Evolutionary conservation across 371 early-diverging fungal species (phyloP), one percentile per base, ranked within the genome.

Genomic region (Mucor velutinosus): DNA sequence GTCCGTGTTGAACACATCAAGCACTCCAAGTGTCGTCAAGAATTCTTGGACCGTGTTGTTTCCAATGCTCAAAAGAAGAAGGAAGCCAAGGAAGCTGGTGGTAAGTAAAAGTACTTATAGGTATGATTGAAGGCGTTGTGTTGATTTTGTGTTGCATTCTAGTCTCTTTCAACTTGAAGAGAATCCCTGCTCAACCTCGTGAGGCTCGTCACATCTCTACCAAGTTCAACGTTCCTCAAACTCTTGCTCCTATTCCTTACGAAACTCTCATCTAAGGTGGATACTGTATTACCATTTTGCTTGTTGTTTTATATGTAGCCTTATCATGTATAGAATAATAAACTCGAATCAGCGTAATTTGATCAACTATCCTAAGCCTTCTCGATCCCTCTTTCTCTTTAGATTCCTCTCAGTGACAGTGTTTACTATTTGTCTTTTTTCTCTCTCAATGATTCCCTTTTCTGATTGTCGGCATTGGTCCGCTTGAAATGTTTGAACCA

Each of bases 21-120:
- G 89, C 97, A 96, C 94, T 97, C 97, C 85, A 97, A 96, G 90
- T 98, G 99, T 92, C 94, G 98, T 78, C 90, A 94, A 78, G 98
- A 98, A 74, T 97, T 97, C 89, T 87, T 97, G 84, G 89, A 90
- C 65, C 95, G 99, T 81, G 97, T 97, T 77, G 94, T 95, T 90
- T 90, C 92, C 75, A 97, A 97, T 88, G 92, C 91, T 43, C 86
- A 86, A 67, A 85, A 87, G 75, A 89, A 89, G 84, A 87, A 89
- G 85, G 91, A 92, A 62, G 94, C 96, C 58, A 82, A 80, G 65
- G 91, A 88, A 58, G 72, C 83, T 66, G 71, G 71, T 83, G 71
- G 76, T 76, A 76, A 62, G 69, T 51, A 1, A 12, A 27, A 19
- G 14, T 37, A n/a, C n/a, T n/a, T n/a, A n/a, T n/a, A n/a, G n/a